A percentile compares a stretch with the other conserved stretches of the same genome.
phyloP scores from a whole-genome alignment of 345 rosid species.

The Psidium guajava region DNA sequence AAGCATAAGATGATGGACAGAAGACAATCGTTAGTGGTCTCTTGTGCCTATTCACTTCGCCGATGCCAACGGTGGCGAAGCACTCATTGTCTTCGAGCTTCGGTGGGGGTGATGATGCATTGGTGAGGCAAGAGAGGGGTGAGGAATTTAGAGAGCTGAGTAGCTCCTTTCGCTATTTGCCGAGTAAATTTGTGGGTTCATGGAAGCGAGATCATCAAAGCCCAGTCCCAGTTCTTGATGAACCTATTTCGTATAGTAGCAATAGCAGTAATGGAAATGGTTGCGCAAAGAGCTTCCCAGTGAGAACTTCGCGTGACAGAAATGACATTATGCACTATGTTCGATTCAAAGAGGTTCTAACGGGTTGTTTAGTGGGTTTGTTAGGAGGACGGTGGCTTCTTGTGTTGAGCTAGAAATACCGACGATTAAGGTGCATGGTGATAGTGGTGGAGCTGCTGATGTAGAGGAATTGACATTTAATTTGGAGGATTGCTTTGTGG shows the following conservation, averaged over 20 bases:
- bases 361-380: slow-evolving; percentile 59
- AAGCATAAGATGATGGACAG: no score
- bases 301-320: slow-evolving; percentile 20
- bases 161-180: slow-evolving; percentile 52
- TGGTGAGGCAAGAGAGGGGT: slow-evolving; percentile 32
- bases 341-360: slow-evolving; percentile 9
- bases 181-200: slow-evolving; percentile 39
- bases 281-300: slow-evolving; percentile 51
- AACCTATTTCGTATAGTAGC: slow-evolving; percentile 49
- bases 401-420: slow-evolving; percentile 61
- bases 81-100: slow-evolving; percentile 24
- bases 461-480: slow-evolving; percentile 69
- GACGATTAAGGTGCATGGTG: slow-evolving; percentile 9
- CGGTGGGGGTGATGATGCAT: slow-evolving; percentile 24
- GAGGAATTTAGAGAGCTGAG: slow-evolving; percentile 68
- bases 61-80: no score
- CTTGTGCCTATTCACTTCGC: no score
- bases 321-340: not conserved
- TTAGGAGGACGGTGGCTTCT: slow-evolving; percentile 63
- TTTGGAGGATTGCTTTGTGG: slow-evolving; percentile 57
- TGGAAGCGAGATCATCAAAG: slow-evolving; percentile 52
- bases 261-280: not conserved
- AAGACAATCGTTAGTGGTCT: no score
- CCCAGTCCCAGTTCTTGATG: slow-evolving; percentile 75
- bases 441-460: slow-evolving; percentile 14